Base-by-base conservation (phyloP, 2,329 filamentous ascomycete genomes). In the Teratosphaeria gauchensis region DNA sequence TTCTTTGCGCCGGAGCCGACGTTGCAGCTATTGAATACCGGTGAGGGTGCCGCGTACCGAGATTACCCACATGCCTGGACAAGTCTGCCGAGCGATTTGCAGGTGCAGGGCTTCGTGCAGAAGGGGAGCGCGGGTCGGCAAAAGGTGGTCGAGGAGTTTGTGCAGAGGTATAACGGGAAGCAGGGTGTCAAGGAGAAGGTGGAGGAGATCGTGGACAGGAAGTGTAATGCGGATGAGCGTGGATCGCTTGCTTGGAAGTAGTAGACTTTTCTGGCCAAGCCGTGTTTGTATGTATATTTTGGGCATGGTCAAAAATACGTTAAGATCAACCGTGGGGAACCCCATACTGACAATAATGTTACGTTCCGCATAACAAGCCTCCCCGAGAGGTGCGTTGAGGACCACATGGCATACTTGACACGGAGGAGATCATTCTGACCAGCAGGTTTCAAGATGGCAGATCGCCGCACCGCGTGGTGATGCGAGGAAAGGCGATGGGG, bases 11-110 rank as follows among this genome's bases (percentile, higher is more conserved):
- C 9, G 5, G 21, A 52, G 46, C 73, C 79, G 16, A 68, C 74
- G 14, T 75, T 96, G 52, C 38, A 78, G 53, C 78, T 96, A 56
- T 77, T 92, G 59, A 85, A 78, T 59, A 65, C 48, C 3, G 66
- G 62, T 6, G 57, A 66, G 11, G 73, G 30, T 19, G 54, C 61
- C 5, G 81, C 88, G 65, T 97, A 87, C 75, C 72, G 69, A 4
- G 77, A 86, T 59, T 96, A 96, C 73, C 92, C 92, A 1, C 83
- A 89, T 72, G 73, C 75, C 12, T 76, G 75, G 66, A 84, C 91
- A 32, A 87, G 86, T 4, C 77, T 96, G 61, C 94, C 92, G 4
- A 81, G 78, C 1, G 92, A 97, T 75, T 62, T 66, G 46, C 81
- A 88, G 53, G 82, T 86, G 56, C 66, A 79, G 67, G 61, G 69